Base-by-base conservation (phyloP, 768 basidiomycete species). In the Dacryopinax primogenitus region DNA sequence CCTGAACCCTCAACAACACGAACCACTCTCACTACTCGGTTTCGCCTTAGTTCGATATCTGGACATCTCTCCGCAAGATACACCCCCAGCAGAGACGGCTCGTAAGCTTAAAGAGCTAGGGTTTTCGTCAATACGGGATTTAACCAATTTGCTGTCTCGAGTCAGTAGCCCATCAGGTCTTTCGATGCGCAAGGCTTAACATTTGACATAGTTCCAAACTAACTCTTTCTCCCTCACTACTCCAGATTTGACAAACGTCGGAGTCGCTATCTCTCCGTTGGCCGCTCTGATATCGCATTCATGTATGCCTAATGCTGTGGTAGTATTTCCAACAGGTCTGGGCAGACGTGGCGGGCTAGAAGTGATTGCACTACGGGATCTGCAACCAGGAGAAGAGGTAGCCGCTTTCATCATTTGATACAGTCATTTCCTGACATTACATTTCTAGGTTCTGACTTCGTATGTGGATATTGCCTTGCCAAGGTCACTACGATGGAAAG, bases 221-320 rank as follows among this genome's bases (percentile, higher is more conserved):
- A 99, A 99, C 73, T 87, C 95, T 0, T 89, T 97, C 71, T 87
- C 93, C 0, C 76, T 96, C 11, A 86, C 92, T 0, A 82, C 86
- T 0, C 84, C 88, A 0, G 81, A 88, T 2, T 77, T 98, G 16
- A 81, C 83, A 1, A 87, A 93, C 0, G 78, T 97, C 35, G 95
- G 95, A 4, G 85, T 86, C 1, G 84, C 87, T n/a, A 81, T 94
- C 15, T 88, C 90, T 0, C 93, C 94, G 0, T 70, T 82, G 0
- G 76, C 86, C 2, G 93, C 93, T 0, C 77, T 96, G 12, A 81
- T 88, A 65, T 96, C 96, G 71, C 93, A 97, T 71, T 88, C 88
- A 0, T 94, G 92, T 71, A 80, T 83, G 23, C 90, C 91, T 0
- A 94, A 96, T 71, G 91, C 88, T 0, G 90, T 87, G 33, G 82